phyloP scores from a whole-genome alignment of 768 basidiomycete genomes.

The Xanthoconium purpureum region DNA sequence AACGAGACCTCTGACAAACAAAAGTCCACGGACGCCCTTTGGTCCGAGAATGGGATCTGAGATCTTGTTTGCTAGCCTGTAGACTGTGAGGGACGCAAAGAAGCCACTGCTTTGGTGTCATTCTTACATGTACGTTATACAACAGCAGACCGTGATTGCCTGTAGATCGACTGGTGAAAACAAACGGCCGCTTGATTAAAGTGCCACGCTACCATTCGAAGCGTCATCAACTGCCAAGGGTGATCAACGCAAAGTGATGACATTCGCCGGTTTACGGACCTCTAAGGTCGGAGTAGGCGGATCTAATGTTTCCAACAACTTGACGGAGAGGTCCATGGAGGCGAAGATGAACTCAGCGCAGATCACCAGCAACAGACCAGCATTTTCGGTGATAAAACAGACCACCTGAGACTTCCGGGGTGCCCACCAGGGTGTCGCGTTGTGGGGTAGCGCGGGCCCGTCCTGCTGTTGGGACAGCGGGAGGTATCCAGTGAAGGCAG shows the following conservation, averaged over 20 bases:
- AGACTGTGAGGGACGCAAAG: neutral
- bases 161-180: constrained; percentile 17
- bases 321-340: constrained; percentile 61
- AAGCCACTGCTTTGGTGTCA: neutral
- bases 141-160: constrained; percentile 52
- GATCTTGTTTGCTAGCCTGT: constrained; percentile 39
- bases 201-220: too few relatives aligned
- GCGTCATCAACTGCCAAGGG: constrained; percentile 43
- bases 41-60: constrained; percentile 68
- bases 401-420: neutral
- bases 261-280: constrained; percentile 33
- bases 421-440: neutral
- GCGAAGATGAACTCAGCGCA: constrained; percentile 58
- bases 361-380: constrained; percentile 58
- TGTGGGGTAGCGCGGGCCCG: neutral
- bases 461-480: neutral
- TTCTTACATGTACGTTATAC: constrained; percentile 48
- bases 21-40: constrained; percentile 56
- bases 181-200: neutral
- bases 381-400: constrained; percentile 37
- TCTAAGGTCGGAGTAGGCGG: constrained; percentile 56
- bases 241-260: neutral
- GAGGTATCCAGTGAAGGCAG: neutral
- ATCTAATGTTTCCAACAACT: constrained; percentile 55
- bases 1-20: constrained; percentile 57